Evolutionary conservation across 768 basidiomycete genomes (phyloP), one percentile per base, ranked within the genome.

Genomic region (Phanerochaete sordida): DNA sequence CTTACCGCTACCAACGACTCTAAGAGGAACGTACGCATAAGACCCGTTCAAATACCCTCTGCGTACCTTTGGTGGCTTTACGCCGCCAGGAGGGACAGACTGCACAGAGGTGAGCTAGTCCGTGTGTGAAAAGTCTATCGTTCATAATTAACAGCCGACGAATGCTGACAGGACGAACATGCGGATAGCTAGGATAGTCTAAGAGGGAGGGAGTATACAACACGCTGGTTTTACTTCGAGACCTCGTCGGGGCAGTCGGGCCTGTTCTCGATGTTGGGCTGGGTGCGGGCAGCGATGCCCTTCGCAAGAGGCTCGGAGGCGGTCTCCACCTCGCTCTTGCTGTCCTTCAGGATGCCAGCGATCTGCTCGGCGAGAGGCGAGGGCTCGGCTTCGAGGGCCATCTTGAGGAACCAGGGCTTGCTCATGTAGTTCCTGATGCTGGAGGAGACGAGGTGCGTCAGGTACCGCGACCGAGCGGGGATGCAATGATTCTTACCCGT

Each of bases 381-480:
- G 0, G 83, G 80, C 59, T 83, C 80, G 0, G 78, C 73, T 44
- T 79, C 73, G 64, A 88, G 72, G 4, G 86, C 84, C 66, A 88
- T 84, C 62, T 86, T 78, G 62, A 93, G 73, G 75, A 95, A 95
- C 94, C 94, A 96, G 12, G 87, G 83, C 69, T 94, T 95, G 75
- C 89, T 90, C 85, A 96, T 95, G 69, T 96, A 96, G 71, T 96
- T 96, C 65, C 94, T 83, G 57, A 97, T 86, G 1, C 95, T 93
- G 63, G 51, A 19, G 30, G 26, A n/a, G 1, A 26, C 24, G 26
- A 43, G 11, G 39, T 19, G 4, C 27, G 31, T 27, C 45, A 16
- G 21, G 31, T 35, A 35, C 37, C 16, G 24, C 28, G 3, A 11
- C 30, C 27, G 28, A 6, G 2, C 24, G 33, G 23, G 44, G 3